Percentiles rank a stretch among this genome's conserved stretches.
Conservation (phyloP, 2,329 filamentous ascomycete genomes). For the Beauveria bassiana region DNA sequence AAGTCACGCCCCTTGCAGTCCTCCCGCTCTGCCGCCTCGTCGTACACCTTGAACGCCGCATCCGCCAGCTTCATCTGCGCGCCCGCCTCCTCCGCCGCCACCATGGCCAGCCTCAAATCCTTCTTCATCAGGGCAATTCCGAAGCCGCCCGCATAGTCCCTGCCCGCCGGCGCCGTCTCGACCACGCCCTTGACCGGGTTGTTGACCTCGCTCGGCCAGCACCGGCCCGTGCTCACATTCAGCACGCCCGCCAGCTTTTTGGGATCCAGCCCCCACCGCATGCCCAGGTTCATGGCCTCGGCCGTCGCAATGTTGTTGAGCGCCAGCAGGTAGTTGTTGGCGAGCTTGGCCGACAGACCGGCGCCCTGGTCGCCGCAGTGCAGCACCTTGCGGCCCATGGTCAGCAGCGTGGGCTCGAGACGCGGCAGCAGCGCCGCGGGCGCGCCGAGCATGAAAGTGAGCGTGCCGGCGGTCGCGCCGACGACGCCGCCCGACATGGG, state of each 20-base stretch:
- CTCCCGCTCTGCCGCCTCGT: constrained; percentile 53
- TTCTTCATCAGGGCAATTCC: constrained; percentile 74
- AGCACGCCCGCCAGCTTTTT: constrained; percentile 72
- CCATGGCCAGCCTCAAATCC: constrained; percentile 64
- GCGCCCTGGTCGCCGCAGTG: constrained; percentile 80
- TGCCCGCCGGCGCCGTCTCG: constrained; percentile 63
- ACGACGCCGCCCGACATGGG: constrained; percentile 97
- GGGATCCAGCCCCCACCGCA: constrained; percentile 52
- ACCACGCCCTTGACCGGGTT: constrained; percentile 87
- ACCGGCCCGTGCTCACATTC: constrained; percentile 87
- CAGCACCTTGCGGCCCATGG: constrained; percentile 81
- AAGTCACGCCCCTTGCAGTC: constrained; percentile 65
- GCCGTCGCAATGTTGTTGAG: constrained; percentile 77
- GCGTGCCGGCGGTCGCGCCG: constrained; percentile 74
- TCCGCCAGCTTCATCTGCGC: constrained; percentile 59
- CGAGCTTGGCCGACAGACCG: constrained; percentile 84
- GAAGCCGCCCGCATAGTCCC: constrained; percentile 73
- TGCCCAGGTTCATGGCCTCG: constrained; percentile 59
- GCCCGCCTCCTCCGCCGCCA: constrained; percentile 61
- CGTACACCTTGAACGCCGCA: constrained; percentile 59
- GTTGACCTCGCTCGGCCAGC: constrained; percentile 94
- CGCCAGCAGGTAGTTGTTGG: constrained; percentile 94
- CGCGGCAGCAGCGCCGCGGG: constrained; percentile 52
- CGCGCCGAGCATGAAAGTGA: constrained; percentile 94
- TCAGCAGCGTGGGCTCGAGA: constrained; percentile 60